phyloP scores from a whole-genome alignment of 2,329 filamentous ascomycete species.

The Colletotrichum salicis region DNA sequence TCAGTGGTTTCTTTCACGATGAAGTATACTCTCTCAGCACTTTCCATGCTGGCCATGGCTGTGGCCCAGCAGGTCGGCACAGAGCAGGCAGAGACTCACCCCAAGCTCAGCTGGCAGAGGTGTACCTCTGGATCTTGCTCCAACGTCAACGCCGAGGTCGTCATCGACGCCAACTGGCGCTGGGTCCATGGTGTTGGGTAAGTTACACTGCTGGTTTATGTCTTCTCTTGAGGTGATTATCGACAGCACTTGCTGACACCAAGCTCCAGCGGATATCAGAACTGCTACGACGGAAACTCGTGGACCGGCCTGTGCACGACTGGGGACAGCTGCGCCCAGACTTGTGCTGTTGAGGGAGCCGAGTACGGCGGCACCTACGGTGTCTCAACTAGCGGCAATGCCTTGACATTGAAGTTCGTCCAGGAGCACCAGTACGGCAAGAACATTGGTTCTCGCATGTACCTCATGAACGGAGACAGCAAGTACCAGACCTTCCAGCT shows the following conservation, averaged over 20 bases:
- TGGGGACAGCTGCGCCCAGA: conserved; percentile 48
- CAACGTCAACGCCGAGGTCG: conserved; percentile 52
- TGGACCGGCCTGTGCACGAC: conserved; percentile 44
- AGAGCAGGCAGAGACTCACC: conserved; percentile 40
- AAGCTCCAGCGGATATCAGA: conserved; percentile 5
- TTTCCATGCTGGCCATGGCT: conserved; percentile 37
- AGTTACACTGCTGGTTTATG: not conserved
- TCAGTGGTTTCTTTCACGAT: conserved; percentile 13
- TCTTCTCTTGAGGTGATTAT: too few species aligned
- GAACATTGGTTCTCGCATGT: conserved; percentile 58
- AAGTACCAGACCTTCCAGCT: conserved; percentile 68
- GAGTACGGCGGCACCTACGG: conserved; percentile 55
- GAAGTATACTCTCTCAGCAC: conserved; percentile 34
- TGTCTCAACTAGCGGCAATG: conserved; percentile 54
- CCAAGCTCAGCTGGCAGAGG: conserved; percentile 41
- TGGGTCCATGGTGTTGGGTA: conserved; percentile 53
- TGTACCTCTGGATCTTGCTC: conserved; percentile 47
- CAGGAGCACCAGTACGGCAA: conserved; percentile 52
- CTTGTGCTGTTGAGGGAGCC: conserved; percentile 56
- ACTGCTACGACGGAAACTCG: conserved; percentile 51
- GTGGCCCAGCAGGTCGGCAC: conserved; percentile 40
- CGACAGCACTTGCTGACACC: not conserved
- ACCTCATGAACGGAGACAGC: conserved; percentile 63
- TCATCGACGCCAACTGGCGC: conserved; percentile 61
- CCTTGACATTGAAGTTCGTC: conserved; percentile 60